Conservation (phyloP, 2,329 filamentous ascomycete genomes). For the Pezicula carpinea region DNA sequence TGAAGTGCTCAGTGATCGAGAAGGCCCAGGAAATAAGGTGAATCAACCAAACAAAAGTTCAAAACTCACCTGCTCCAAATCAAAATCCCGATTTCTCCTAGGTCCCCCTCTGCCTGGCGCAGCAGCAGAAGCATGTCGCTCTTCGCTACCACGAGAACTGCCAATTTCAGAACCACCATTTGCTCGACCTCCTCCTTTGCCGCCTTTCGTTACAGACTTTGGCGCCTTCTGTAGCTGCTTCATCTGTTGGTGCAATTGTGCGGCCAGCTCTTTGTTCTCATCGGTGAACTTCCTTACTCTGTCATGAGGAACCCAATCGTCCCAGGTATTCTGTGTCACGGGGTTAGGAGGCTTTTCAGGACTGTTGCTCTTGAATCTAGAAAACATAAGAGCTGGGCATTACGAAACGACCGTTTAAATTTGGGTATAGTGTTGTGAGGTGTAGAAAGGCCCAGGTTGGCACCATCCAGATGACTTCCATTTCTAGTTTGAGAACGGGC, state of each 20-base stretch:
- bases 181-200: slow-evolving; percentile 44
- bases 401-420: slow-evolving; percentile 25
- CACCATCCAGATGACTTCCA: neutral
- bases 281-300: slow-evolving; percentile 91
- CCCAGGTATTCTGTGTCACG: slow-evolving; percentile 59
- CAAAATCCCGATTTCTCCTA: slow-evolving; percentile 72
- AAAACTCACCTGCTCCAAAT: slow-evolving; percentile 72
- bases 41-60: slow-evolving; percentile 14
- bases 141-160: slow-evolving; percentile 71
- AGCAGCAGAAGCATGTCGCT: slow-evolving; percentile 59
- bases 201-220: slow-evolving; percentile 18
- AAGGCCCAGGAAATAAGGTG: slow-evolving; percentile 2
- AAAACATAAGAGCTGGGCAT: slow-evolving; percentile 3
- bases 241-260: slow-evolving; percentile 65
- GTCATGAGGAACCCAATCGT: slow-evolving; percentile 95
- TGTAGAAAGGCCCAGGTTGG: neutral
- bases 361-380: neutral
- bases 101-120: slow-evolving; percentile 62
- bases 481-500: neutral
- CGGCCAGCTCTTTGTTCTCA: slow-evolving; percentile 87
- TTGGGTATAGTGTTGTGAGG: neutral
- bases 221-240: slow-evolving; percentile 32
- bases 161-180: slow-evolving; percentile 56
- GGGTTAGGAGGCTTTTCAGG: slow-evolving; percentile 13
- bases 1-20: neutral